Base-by-base conservation (phyloP, 495 filamentous ascomycete species). In the Melanomma pulvis-pyrius region DNA sequence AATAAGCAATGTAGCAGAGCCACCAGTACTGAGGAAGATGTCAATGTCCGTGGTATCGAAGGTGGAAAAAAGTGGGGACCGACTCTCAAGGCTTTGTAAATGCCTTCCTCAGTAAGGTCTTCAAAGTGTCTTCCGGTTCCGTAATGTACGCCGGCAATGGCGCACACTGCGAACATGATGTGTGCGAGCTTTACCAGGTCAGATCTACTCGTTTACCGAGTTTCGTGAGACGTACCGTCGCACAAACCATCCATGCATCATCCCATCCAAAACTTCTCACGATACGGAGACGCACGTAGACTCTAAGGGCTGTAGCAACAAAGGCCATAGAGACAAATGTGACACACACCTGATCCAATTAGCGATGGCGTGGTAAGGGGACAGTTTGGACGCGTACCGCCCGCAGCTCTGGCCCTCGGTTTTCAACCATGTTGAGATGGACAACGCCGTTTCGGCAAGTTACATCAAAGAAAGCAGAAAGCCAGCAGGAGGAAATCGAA, bases 251-350 rank as follows among this genome's bases (percentile, higher is more conserved):
- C 32, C 29, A 59, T 11, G 46, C 51, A 54, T 69, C 66, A 26
- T 69, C 66, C 59, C 66, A 64, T 36, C 66, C 66, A 34, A 69
- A 63, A 15, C 60, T 52, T 22, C 50, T 64, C 15, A 69, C 48
- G 3, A 69, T n/a, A 1, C 53, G 22, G 12, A 47, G 4, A 1
- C 66, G 60, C 4, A 63, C 66, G 28, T 69, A 69, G 1, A 69
- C 30, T n/a, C 65, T 54, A 46, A 68, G 60, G 29, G 59, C 6
- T 1, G 25, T 34, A 13, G 59, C 66, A 1, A 58, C 53, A 28
- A 69, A 63, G 1, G 59, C 59, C 22, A 59, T 51, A 2, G 66
- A 50, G 8, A 59, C 44, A 25, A 64, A 59, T 19, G 47, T 47
- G 7, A 30, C 25, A 24, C 63, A 66, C 19, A 66, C 55, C 61